Evolutionary conservation across 2,329 filamentous ascomycete species (phyloP).

Genomic region (Neofusicoccum laricinum): DNA sequence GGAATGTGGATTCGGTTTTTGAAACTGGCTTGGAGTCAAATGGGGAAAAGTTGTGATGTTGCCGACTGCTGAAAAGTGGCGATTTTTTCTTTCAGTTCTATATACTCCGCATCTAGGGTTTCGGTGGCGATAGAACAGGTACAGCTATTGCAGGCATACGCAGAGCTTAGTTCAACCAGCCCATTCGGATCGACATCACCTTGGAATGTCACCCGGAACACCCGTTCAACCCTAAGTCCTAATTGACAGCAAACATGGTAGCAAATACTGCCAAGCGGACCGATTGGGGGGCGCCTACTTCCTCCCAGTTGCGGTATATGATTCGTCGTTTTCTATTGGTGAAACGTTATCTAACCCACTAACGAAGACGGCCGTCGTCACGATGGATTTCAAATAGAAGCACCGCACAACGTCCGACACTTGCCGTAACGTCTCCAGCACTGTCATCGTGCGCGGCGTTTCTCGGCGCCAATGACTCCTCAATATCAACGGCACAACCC

Average conservation of each 20-base stretch:
- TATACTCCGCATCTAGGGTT: neutral
- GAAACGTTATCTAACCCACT: neutral
- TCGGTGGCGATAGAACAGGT: neutral
- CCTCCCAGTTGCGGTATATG: neutral
- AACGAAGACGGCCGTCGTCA: neutral
- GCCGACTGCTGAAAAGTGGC: no score
- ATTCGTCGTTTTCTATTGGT: neutral
- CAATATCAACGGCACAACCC: no score
- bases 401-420: neutral
- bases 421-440: neutral
- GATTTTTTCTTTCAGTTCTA: neutral
- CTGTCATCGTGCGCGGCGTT: no score
- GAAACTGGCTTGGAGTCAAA: constrained; percentile 6
- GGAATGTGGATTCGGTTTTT: neutral
- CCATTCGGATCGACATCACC: neutral
- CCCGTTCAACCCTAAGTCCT: neutral
- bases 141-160: neutral
- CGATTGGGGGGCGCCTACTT: neutral
- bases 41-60: neutral
- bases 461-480: no score
- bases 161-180: neutral
- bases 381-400: neutral
- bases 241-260: neutral
- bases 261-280: neutral
- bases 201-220: neutral